Base-by-base conservation (phyloP, 257 asterid genomes). In the Nicotiana noctiflora region DNA sequence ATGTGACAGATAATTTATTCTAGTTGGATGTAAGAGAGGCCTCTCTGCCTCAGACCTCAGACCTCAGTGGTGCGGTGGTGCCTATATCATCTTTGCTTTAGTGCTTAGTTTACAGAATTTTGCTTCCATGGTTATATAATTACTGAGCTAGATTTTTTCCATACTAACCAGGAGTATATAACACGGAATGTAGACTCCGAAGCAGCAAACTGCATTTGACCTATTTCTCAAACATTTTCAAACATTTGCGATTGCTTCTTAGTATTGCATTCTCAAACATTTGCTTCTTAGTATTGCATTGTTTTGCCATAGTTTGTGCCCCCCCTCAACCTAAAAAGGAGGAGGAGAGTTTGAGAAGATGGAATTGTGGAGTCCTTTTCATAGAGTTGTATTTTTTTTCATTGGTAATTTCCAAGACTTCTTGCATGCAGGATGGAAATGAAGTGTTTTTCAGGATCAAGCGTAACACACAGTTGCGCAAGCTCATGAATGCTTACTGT, bases 401-500 rank as follows among this genome's bases (percentile, higher is more conserved):
- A 34, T 31, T 34, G 3, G 53, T 67, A 67, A 21, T 67, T 18
- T 9, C 4, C 8, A 37, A 34, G 29, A 34, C 18, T 68, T 18
- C 3, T 52, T 66, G 19, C 18, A 56, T 75, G 78, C 60, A 84
- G 88, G 90, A 87, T 83, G 85, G 85, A 10, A 83, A 82, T 34
- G 89, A 85, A 49, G 86, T 88, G 4, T 78, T 83, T 82, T 93
- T 90, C 83, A 86, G 94, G 90, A 91, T 90, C n/a, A 93, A 91
- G 88, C 85, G 93, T 57, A 88, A 87, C 88, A 91, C 93, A 0
- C 95, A 88, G 32, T 83, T 91, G 76, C 85, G 87, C 88, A 93
- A 89, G 80, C 94, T 93, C 49, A 93, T 93, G 97, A 87, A 80
- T 74, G 93, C 97, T 34, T 91, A 93, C 51, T 93, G 94, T 27